Base-by-base conservation (phyloP, 371 early-diverging fungal species). In the Mucor plumbeus region DNA sequence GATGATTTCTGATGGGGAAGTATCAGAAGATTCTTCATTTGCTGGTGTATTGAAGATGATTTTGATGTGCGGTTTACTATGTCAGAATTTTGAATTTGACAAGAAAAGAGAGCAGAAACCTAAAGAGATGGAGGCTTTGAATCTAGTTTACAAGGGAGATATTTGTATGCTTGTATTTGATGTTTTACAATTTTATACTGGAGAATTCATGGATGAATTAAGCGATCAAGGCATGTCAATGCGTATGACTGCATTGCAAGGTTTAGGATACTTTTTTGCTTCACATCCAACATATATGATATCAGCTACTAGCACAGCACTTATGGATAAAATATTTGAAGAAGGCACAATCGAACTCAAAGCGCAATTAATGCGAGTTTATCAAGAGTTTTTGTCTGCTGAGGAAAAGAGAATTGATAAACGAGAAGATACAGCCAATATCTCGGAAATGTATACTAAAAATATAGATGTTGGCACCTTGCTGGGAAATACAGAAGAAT, bases 81-180 rank as follows among this genome's bases (percentile, higher is more conserved):
- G 91, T 39, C 87, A 90, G 38, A 69, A 93, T 65, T 93, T 92
- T 79, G 87, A 91, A 54, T 94, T 95, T 79, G 93, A 95, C 41
- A 68, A 76, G 65, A 79, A 81, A 15, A 78, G 84, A 15, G 62
- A 75, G 35, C 66, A 80, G 33, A 64, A 76, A 9, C 81, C 85
- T 1, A 62, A 59, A 36, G 63, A 64, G 34, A 65, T 72, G 67
- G 33, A 33, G 15, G 47, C 63, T 2, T 34, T 76, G 5, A 66
- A 72, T 36, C 34, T 61, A 13, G 68, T 74, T 0, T 65, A 63
- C 56, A 60, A 60, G 61, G 77, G 73, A 36, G 59, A 61, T 5
- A 70, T 76, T 54, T 55, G 50, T n/a, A 48, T 34, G 0, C 26
- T 73, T 7, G 64, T 70, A 0, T 76, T 70, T 57, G 76, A 76